A percentile compares a stretch with the other conserved stretches of the same genome.
Conservation (phyloP, 2,329 filamentous ascomycete species). For the Fusarium sulawesiense region DNA sequence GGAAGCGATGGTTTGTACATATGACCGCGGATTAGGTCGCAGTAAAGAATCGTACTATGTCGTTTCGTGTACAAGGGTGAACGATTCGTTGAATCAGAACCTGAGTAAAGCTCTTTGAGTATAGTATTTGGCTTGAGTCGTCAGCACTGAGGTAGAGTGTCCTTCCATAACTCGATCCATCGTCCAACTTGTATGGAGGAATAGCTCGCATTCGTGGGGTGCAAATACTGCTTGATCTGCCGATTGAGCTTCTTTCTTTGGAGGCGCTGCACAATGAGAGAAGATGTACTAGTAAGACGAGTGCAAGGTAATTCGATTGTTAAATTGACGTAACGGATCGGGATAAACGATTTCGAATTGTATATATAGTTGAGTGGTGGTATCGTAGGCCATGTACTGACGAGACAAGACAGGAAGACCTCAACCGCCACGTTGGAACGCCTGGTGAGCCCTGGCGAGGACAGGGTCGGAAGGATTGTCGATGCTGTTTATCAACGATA, state of each 20-base stretch:
- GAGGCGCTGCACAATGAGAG: not conserved
- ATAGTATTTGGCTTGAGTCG: not conserved
- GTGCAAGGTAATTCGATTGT: not conserved
- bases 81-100: not conserved
- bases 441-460: not conserved
- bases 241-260: not conserved
- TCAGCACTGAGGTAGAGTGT: fast-evolving
- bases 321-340: not conserved
- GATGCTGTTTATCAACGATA: not conserved
- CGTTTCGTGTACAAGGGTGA: not conserved
- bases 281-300: not conserved
- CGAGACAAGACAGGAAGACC: not conserved
- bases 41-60: not conserved
- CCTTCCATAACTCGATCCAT: not conserved
- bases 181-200: not conserved
- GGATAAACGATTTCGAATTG: not conserved
- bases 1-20: not conserved
- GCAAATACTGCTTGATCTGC: not conserved
- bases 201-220: not conserved
- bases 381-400: not conserved
- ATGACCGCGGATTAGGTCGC: not conserved
- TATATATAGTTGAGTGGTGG: too few species aligned
- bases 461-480: not conserved
- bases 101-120: not conserved
- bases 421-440: not conserved